These are phyloP conservation scores for Trypanosoma mega DNA, from an alignment of 208 protist genomes.

Conservation along the genomic window DNA sequence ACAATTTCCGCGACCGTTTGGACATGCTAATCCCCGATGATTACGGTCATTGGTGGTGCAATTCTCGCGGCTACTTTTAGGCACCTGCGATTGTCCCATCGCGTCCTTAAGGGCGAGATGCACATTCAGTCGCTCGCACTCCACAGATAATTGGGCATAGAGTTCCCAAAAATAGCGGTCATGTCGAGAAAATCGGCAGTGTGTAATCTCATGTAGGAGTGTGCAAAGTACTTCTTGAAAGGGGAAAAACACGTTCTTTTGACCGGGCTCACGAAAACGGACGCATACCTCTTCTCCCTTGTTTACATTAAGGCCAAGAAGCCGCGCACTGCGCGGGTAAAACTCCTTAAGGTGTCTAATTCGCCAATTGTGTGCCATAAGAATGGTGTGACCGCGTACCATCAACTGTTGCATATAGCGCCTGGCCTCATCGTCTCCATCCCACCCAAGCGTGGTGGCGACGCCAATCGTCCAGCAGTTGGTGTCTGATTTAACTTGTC, in stretches of 20 bases:
- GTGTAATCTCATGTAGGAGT: constrained; percentile 87
- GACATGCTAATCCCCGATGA: too few species aligned
- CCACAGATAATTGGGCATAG: constrained; percentile 68
- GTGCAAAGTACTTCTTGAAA: constrained; percentile 87
- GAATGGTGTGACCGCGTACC: constrained; percentile 43
- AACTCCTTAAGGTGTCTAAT: constrained; percentile 80
- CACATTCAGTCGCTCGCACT: constrained; percentile 73
- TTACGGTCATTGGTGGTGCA: too few species aligned
- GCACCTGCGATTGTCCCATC: too few species aligned
- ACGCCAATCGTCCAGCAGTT: constrained; percentile 28
- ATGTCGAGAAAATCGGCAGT: constrained; percentile 66
- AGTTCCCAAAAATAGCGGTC: constrained; percentile 73
- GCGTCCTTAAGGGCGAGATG: constrained; percentile 32
- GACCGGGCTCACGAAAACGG: constrained; percentile 66
- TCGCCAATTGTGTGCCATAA: constrained; percentile 51
- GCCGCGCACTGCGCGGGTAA: constrained; percentile 63
- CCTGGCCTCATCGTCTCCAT: constrained; percentile 50
- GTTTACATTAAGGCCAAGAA: constrained; percentile 87
- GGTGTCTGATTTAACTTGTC: background rate
- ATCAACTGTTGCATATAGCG: constrained; percentile 71
- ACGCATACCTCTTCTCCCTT: constrained; percentile 76
- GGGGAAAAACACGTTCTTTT: constrained; percentile 71
- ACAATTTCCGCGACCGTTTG: too few species aligned
- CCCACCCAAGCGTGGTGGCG: constrained; percentile 63
- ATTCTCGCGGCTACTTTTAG: too few species aligned